Conservation (phyloP, 495 filamentous ascomycete genomes). For the Tuber microsphaerosporum region DNA sequence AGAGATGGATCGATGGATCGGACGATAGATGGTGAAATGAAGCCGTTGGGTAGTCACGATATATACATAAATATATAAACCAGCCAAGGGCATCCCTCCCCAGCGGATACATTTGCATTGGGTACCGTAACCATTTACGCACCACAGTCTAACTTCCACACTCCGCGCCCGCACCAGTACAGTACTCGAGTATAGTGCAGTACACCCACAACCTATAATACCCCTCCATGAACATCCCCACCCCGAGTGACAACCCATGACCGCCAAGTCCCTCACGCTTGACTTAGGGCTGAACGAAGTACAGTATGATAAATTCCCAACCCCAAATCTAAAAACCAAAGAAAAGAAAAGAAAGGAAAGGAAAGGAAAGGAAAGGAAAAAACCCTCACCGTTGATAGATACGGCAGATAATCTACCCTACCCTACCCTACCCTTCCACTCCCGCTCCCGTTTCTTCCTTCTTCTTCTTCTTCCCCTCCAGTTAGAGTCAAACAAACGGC, state of each 20-base stretch:
- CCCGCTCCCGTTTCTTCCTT: not conserved
- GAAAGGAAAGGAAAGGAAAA: not conserved
- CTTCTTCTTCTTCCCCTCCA: too few relatives aligned
- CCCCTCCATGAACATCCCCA: not conserved
- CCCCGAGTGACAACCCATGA: not conserved
- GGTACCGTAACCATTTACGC: not conserved
- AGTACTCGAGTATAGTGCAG: too few relatives aligned
- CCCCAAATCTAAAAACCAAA: not conserved
- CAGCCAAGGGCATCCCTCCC: not conserved
- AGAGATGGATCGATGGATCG: not conserved
- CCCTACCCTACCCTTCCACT: not conserved
- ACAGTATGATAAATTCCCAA: not conserved
- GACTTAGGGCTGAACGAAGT: not conserved
- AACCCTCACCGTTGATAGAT: not conserved
- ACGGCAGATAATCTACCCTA: not conserved
- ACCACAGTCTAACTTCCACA: not conserved
- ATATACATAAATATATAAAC: not conserved
- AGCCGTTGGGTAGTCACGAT: not conserved
- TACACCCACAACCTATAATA: too few relatives aligned
- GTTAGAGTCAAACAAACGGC: not conserved
- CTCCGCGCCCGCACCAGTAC: not conserved
- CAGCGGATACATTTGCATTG: not conserved
- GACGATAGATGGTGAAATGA: not conserved
- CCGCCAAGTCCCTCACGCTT: not conserved
- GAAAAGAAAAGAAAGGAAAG: not conserved